These are phyloP conservation scores for Umbelopsis isabellina DNA, from an alignment of 192 early-diverging fungal genomes.

Conservation along the genomic window DNA sequence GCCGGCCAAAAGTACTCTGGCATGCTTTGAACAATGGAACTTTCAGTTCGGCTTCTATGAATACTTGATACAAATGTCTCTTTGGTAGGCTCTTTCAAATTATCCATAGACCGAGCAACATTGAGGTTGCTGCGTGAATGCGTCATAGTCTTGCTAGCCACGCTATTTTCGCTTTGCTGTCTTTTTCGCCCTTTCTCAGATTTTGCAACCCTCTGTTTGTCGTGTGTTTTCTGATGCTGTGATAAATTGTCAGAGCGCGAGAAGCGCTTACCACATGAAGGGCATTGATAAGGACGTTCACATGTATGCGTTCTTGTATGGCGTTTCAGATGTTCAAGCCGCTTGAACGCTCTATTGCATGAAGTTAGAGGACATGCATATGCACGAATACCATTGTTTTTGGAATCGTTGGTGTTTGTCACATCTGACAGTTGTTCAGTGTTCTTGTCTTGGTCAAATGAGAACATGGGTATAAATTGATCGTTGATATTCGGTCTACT, in stretches of 20 bases:
- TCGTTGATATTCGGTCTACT: not conserved
- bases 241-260: slow-evolving; percentile 63
- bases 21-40: not conserved
- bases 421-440: not conserved
- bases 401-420: not conserved
- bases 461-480: slow-evolving; percentile 13
- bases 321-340: slow-evolving; percentile 60
- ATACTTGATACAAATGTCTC: not conserved
- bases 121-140: not conserved
- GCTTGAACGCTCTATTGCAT: slow-evolving; percentile 58
- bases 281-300: slow-evolving; percentile 60
- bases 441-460: not conserved
- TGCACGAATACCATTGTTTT: slow-evolving; percentile 15
- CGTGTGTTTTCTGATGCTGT: slow-evolving; percentile 63
- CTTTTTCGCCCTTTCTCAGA: slow-evolving; percentile 30
- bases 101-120: not conserved
- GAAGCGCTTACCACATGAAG: slow-evolving; percentile 57
- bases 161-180: not conserved
- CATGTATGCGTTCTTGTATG: slow-evolving; percentile 62
- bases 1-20: not conserved
- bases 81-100: not conserved
- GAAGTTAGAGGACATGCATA: slow-evolving; percentile 56
- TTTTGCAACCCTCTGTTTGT: slow-evolving; percentile 21
- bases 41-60: slow-evolving; percentile 12
- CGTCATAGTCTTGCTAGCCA: not conserved